Percentiles rank a stretch among this genome's conserved stretches.
These are phyloP conservation scores for Candida krabiensis DNA, from an alignment of 805 yeast genomes.

Conservation along the genomic window DNA sequence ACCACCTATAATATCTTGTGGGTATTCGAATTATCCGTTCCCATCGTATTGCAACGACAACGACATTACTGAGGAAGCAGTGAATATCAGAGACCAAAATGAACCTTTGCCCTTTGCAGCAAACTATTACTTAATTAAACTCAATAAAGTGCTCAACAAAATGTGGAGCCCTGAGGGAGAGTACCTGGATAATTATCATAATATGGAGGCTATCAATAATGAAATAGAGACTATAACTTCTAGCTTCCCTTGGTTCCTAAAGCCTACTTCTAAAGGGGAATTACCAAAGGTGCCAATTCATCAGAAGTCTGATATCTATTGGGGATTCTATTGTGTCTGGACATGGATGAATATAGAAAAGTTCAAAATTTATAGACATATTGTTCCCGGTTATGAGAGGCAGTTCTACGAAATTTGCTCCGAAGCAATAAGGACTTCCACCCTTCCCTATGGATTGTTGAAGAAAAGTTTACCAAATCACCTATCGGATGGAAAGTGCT, in stretches of 20 bases:
- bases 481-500: background rate
- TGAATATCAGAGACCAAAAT: conserved; percentile 3
- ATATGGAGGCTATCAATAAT: conserved; percentile 1
- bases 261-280: background rate
- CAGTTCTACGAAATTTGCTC: too few relatives aligned
- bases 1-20: conserved; percentile 17
- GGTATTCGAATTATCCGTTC: conserved; percentile 27
- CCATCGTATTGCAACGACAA: conserved; percentile 33
- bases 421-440: background rate
- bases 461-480: background rate
- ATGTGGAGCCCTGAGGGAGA: conserved; percentile 14
- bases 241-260: conserved; percentile 9
- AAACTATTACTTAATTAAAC: conserved; percentile 7
- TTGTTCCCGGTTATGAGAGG: conserved; percentile 19
- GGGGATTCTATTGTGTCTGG: conserved; percentile 21
- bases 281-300: conserved; percentile 7
- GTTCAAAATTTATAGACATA: conserved; percentile 17
- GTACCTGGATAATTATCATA: background rate
- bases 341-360: conserved; percentile 23
- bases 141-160: conserved; percentile 18
- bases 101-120: conserved; percentile 15
- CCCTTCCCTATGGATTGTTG: conserved; percentile 1
- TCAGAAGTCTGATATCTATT: conserved; percentile 23
- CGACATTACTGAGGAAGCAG: conserved; percentile 20
- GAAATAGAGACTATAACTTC: background rate